Conservation (phyloP, 2,329 filamentous ascomycete species). For the Diaporthe destruens region DNA sequence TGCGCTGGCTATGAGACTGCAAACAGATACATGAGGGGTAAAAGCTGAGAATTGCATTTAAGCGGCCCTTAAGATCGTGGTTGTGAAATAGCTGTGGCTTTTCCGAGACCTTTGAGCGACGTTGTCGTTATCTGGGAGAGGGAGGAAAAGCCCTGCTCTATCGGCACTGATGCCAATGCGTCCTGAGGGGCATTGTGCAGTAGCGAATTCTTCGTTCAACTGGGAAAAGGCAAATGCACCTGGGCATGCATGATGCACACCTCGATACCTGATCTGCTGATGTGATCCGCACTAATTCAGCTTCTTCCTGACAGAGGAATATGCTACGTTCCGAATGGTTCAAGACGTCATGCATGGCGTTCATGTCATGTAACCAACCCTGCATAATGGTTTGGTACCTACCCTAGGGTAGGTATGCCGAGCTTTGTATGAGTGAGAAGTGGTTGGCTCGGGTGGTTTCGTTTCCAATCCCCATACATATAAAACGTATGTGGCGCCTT, state of each 20-base stretch:
- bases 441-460: too few relatives aligned
- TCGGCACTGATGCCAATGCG: neutral
- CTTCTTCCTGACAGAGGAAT: neutral
- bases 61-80: neutral
- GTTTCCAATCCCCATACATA: too few relatives aligned
- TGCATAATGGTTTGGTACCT: neutral
- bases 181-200: constrained; percentile 1
- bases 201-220: neutral
- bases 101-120: neutral
- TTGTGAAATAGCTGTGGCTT: neutral
- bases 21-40: neutral
- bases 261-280: constrained; percentile 1
- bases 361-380: neutral
- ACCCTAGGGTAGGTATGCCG: too few relatives aligned
- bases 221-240: neutral
- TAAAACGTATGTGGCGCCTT: too few relatives aligned
- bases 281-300: neutral
- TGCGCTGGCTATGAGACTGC: neutral
- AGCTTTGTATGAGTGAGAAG: neutral
- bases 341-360: neutral
- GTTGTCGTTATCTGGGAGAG: neutral
- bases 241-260: neutral
- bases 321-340: neutral
- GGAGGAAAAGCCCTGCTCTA: neutral
- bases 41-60: neutral